A percentile compares a stretch with the other conserved stretches of the same genome.
phyloP scores from a whole-genome alignment of 345 rosid genomes.

The Tarenaya hassleriana region DNA sequence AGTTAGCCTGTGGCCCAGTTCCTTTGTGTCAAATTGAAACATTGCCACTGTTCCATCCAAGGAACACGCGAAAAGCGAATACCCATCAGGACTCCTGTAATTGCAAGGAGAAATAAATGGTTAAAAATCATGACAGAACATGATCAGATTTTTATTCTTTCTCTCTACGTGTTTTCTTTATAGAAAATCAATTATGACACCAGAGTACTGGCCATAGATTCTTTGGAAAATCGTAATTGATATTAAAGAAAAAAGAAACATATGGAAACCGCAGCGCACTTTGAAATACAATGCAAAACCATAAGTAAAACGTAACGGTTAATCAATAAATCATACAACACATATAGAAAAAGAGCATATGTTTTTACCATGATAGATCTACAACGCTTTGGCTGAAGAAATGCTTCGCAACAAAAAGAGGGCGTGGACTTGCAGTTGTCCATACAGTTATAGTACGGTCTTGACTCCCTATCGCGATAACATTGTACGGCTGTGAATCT shows the following conservation, averaged over 20 bases:
- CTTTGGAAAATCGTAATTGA: background rate
- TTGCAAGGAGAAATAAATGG: conserved; percentile 3
- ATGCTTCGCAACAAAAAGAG: conserved; percentile 97
- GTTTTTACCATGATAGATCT: conserved; percentile 85
- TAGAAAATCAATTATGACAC: background rate
- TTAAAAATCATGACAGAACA: conserved; percentile 10
- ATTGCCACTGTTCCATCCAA: conserved; percentile 95
- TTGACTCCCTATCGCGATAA: conserved; percentile 98
- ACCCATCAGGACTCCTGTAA: conserved; percentile 97
- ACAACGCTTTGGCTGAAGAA: conserved; percentile 97
- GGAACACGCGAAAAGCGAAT: conserved; percentile 94
- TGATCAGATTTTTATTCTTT: background rate
- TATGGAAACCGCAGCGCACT: conserved; percentile 8
- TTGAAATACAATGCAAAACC: conserved; percentile 4
- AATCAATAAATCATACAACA: conserved; percentile 6
- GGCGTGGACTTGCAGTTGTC: conserved; percentile 97
- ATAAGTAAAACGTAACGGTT: background rate
- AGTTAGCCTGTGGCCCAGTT: conserved; percentile 69
- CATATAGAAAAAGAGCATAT: background rate
- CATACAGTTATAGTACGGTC: conserved; percentile 99
- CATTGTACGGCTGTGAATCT: conserved; percentile 81
- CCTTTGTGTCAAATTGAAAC: conserved; percentile 78
- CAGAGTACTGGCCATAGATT: conserved; percentile 3
- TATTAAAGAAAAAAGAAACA: conserved; percentile 1
- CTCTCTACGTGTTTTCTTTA: background rate